Evolutionary conservation across 2,329 filamentous ascomycete genomes (phyloP).

Genomic region (Colletotrichum sp.): DNA sequence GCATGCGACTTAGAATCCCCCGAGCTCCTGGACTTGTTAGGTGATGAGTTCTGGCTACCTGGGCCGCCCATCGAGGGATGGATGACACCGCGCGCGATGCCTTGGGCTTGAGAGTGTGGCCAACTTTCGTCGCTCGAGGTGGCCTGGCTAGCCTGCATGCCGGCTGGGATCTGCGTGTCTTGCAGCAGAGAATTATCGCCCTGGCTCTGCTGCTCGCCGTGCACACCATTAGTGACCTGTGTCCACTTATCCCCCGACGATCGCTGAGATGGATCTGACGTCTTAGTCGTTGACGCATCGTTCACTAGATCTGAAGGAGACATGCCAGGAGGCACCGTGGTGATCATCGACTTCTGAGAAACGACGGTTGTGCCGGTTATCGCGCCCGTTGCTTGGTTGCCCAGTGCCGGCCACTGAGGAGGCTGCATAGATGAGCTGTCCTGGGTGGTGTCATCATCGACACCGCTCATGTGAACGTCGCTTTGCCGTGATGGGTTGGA

Average conservation of each 20-base stretch:
- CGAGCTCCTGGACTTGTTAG: slow-evolving; percentile 27
- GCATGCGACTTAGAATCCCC: slow-evolving; percentile 37
- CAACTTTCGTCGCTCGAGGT: slow-evolving; percentile 59
- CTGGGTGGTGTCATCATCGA: slow-evolving; percentile 53
- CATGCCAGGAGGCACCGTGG: slow-evolving; percentile 59
- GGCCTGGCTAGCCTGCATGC: slow-evolving; percentile 41
- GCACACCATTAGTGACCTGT: slow-evolving; percentile 72
- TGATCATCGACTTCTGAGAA: slow-evolving; percentile 68
- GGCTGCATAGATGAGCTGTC: slow-evolving; percentile 52
- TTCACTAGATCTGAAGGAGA: slow-evolving; percentile 70
- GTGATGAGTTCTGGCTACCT: slow-evolving; percentile 44
- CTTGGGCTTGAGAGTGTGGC: slow-evolving; percentile 63
- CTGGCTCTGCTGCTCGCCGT: slow-evolving; percentile 46
- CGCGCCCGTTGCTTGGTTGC: slow-evolving; percentile 41
- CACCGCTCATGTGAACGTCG: slow-evolving; percentile 67
- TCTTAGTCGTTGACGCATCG: slow-evolving; percentile 94
- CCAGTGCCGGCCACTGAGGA: slow-evolving; percentile 38
- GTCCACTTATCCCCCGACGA: slow-evolving; percentile 72
- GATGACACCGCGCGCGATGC: slow-evolving; percentile 44
- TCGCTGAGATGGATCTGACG: slow-evolving; percentile 70
- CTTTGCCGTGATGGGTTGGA: slow-evolving; percentile 51
- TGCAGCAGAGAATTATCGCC: slow-evolving; percentile 48
- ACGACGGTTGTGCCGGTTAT: slow-evolving; percentile 58
- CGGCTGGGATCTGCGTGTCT: slow-evolving; percentile 54
- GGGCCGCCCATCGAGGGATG: slow-evolving; percentile 26